Evolutionary conservation across 768 basidiomycete species (phyloP), one percentile per base, ranked within the genome.

Genomic region (Auriscalpium microsporum): DNA sequence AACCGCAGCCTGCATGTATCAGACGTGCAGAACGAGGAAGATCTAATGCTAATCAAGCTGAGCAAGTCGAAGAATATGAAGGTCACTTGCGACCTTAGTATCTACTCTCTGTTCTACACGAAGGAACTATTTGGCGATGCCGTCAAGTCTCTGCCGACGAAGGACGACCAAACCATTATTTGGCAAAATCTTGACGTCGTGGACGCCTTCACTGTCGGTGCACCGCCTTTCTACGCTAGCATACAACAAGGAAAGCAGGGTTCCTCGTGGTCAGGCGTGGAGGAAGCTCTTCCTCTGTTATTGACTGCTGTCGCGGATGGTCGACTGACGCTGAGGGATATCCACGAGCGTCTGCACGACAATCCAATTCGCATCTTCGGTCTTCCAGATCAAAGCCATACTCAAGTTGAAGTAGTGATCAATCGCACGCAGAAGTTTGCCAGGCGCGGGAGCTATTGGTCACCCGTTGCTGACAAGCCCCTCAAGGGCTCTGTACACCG

Each of bases 21-120:
- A 9, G 89, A 94, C 63, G 90, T 98, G 35, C 84, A 84, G 58
- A 87, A 78, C 58, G 79, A 81, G 61, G 92, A 94, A 53, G 96
- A 98, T 65, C 75, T 99, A 48, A 75, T 87, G 34, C 73, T 99
- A 56, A 97, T 99, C 67, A 85, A 88, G 2, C 77, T 99, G 40
- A 94, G 92, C 79, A 99, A 99, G 74, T 86, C 86, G 44, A 94
- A 93, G 74, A 77, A 88, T 11, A 80, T 98, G 63, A 88, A 90
- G 64, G 95, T 97, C 50, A 97, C 95, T 3, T 98, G 95, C 69
- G 96, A 99, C 63, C 91, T 96, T 35, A 85, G 94, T 13, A 79
- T 97, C 50, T 97, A 88, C 70, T 80, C 90, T 16, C 73, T 99
- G 52, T 97, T 96, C 81, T 94, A 91, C 74, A 81, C 80, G 2